Conservation (phyloP, 352 stramenopile species). For the Phytophthora fragariae region DNA sequence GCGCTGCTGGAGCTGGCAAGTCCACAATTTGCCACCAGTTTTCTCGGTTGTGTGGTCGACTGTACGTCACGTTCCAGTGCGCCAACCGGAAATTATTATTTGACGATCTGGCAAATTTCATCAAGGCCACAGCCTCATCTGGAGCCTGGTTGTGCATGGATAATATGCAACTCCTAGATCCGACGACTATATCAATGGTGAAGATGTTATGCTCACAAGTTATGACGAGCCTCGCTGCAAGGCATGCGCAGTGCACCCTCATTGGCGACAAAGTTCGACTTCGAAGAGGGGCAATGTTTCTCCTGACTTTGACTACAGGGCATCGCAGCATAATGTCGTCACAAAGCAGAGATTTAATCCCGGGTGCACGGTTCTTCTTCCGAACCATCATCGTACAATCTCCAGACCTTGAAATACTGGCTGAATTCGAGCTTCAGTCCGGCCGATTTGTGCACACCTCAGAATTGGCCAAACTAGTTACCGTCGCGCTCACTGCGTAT, state of each 20-base stretch:
- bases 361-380: constrained; percentile 52
- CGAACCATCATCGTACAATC: constrained; percentile 40
- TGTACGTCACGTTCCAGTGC: constrained; percentile 55
- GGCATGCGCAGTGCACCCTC: constrained; percentile 49
- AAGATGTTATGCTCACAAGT: constrained; percentile 57
- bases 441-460: constrained; percentile 44
- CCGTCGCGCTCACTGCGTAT: constrained; percentile 34
- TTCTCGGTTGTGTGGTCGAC: constrained; percentile 54
- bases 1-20: constrained; percentile 52
- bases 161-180: constrained; percentile 43
- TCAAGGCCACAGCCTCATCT: constrained; percentile 60
- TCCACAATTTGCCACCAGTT: constrained; percentile 51
- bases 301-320: constrained; percentile 24
- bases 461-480: constrained; percentile 48
- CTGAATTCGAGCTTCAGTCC: constrained; percentile 51
- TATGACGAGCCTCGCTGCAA: constrained; percentile 46
- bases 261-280: constrained; percentile 52
- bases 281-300: constrained; percentile 57
- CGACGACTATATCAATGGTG: constrained; percentile 31
- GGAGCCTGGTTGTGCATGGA: constrained; percentile 66
- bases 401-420: constrained; percentile 51
- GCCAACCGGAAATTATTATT: constrained; percentile 36
- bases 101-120: constrained; percentile 45
- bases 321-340: neutral
- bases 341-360: neutral